phyloP scores from a whole-genome alignment of 1,284 basidiomycete species.

The Sphaerobolus stellatus region DNA sequence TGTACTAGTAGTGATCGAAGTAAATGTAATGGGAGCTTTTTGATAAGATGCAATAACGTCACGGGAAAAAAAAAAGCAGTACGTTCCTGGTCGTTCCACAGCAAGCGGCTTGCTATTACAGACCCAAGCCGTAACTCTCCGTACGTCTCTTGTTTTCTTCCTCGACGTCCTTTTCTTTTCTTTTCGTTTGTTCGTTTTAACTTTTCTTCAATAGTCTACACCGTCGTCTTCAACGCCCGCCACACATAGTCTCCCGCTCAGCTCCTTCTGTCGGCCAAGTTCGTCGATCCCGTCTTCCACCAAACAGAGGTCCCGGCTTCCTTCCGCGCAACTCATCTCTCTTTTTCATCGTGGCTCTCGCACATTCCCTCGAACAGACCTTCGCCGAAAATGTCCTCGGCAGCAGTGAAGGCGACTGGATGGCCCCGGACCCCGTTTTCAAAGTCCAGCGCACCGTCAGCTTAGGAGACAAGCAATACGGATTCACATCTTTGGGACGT shows the following conservation, averaged over 20 bases:
- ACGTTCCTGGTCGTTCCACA: too few species aligned
- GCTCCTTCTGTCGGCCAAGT: background rate
- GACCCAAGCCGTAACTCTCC: too few species aligned
- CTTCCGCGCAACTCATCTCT: background rate
- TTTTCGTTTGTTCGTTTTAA: too few species aligned
- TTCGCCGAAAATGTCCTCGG: constrained; percentile 61
- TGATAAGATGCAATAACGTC: too few species aligned
- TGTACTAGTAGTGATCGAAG: too few species aligned
- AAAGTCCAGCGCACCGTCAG: constrained; percentile 62
- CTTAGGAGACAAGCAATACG: constrained; percentile 68
- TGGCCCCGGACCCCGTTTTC: constrained; percentile 38
- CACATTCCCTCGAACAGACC: constrained; percentile 10
- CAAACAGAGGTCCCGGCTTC: background rate
- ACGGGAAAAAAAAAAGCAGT: too few species aligned
- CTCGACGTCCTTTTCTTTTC: too few species aligned
- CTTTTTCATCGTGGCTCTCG: constrained; percentile 7
- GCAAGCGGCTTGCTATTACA: too few species aligned
- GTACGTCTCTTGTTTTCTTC: too few species aligned
- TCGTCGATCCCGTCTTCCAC: background rate
- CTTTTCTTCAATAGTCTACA: too few species aligned
- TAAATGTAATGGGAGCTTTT: too few species aligned
- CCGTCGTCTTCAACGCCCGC: too few species aligned
- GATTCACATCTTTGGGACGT: constrained; percentile 75
- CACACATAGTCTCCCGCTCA: background rate
- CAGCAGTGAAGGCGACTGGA: constrained; percentile 64